These are phyloP conservation scores for Triglochin maritima DNA, from an alignment of 106 monocot genomes.

Conservation along the genomic window DNA sequence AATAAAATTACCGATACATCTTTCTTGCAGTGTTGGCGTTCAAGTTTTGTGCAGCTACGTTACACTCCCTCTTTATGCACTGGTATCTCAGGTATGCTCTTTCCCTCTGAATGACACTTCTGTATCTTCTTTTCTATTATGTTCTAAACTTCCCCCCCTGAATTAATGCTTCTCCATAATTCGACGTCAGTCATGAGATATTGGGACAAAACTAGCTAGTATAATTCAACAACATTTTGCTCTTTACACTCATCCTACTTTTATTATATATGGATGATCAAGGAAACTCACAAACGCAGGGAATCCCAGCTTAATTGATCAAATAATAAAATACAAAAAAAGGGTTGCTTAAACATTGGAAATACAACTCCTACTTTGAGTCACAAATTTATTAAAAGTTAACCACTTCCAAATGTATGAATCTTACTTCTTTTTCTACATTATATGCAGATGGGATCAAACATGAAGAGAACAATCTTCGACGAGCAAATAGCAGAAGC, in stretches of 20 bases:
- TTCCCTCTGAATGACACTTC: too few relatives aligned
- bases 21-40: conserved; percentile 32
- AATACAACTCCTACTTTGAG: neutral
- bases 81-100: conserved; percentile 51
- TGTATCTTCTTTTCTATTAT: neutral
- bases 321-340: too few relatives aligned
- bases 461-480: conserved; percentile 54
- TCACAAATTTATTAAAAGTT: neutral
- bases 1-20: neutral
- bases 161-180: neutral
- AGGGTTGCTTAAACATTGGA: too few relatives aligned
- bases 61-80: conserved; percentile 78
- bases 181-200: neutral
- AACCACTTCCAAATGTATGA: neutral
- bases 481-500: conserved; percentile 41
- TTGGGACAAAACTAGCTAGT: neutral
- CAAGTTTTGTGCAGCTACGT: conserved; percentile 69
- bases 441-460: conserved; percentile 49
- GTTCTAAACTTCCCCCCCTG: neutral
- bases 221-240: too few relatives aligned
- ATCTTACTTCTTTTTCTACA: neutral
- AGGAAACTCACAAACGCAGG: neutral
- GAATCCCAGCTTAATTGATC: neutral
- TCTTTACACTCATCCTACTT: neutral
- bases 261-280: neutral